Base-by-base conservation (phyloP, 495 filamentous ascomycete species). In the Penicillium maclennaniae region DNA sequence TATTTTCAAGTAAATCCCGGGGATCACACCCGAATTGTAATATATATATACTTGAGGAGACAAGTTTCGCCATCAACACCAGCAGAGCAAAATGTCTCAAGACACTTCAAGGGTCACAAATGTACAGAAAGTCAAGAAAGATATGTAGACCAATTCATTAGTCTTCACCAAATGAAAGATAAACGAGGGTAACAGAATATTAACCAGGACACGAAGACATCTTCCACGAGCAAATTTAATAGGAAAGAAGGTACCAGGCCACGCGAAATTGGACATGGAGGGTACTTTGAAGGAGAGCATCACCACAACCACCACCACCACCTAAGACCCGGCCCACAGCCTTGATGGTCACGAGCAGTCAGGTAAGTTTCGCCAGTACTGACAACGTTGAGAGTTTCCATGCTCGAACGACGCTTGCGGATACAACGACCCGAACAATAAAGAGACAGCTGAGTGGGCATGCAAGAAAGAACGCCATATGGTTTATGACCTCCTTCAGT, bases 321-420 rank as follows among this genome's bases (percentile, higher is more conserved):
- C 31, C 31, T 12, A 12, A 9, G 31, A 34, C 15, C 9, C 38
- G 4, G 8, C 31, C 31, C 14, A 12, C 31, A 12, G 14, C 14
- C 9, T 1, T 40, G 38, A 40, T 40, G 1, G 4, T 40, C 38
- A 6, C 38, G 53, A 3, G 69, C 69, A 26, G 69, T 73, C 14
- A 59, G 31, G 56, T 67, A 71, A 1, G 68, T 69, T 0, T 73
- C 68, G 12, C 54, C 47, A 6, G 62, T 68, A 6, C 27, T 43
- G 31, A 49, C 60, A 16, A 43, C 39, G 8, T 62, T 49, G 0
- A 65, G 39, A 23, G 26, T 25, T 23, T 62, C 54, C 4, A 26
- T n/a, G 12, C 59, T 54, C 7, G 55, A 45, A 14, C 38, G 20
- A 2, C 37, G 17, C 3, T 48, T 17, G 4, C 25, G 25, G 19